Base-by-base conservation (phyloP, 78 protist species). In the Chrysochromulina parva region DNA sequence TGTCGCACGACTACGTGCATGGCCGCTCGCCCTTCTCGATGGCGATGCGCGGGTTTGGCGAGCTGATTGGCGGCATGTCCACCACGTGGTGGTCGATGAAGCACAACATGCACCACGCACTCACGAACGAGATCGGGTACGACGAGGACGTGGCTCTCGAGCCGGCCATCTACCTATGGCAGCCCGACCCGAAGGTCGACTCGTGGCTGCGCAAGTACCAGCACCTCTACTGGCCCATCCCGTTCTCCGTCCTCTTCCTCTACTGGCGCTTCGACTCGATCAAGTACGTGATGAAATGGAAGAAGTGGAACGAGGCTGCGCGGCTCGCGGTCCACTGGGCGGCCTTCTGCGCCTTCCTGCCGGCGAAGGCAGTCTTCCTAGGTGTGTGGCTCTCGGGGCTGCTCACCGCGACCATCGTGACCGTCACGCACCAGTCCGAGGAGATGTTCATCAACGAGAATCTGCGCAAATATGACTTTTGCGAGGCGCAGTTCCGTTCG, bases 1-100 rank as follows among this genome's bases (percentile, higher is more conserved):
- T 86, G 48, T 17, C 87, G 52, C 94, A 92, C 88, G 94, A 92
- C 88, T 48, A 6, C 48, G 24, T 88, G 28, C 94, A 92, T 74
- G n/a, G 55, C 88, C 88, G 81, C 50, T 47, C 1, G 50, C n/a
- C 3, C 7, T 58, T 26, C 67, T 11, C 13, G 66, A 14, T 4
- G 24, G 1, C 2, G 9, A 17, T n/a, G 38, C 89, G 73, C 26
- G 57, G 47, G 4, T 67, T 86, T 10, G 89, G 82, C 28, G 85
- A 78, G 53, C 17, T 90, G 17, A 19, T 19, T 28, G 53, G 20
- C 55, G 89, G 93, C 55, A 9, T 90, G 26, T 62, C 82, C 26
- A 9, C 50, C 80, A 28, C 66, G 20, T 90, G 93, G 93, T 90
- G 93, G 93, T 26, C 53, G 60, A 17, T 24, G 52, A 90, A 80